Percentiles rank a stretch among this genome's conserved stretches.
These are phyloP conservation scores for Rusavskia elegans DNA, from an alignment of 495 filamentous ascomycete species.

Conservation along the genomic window DNA sequence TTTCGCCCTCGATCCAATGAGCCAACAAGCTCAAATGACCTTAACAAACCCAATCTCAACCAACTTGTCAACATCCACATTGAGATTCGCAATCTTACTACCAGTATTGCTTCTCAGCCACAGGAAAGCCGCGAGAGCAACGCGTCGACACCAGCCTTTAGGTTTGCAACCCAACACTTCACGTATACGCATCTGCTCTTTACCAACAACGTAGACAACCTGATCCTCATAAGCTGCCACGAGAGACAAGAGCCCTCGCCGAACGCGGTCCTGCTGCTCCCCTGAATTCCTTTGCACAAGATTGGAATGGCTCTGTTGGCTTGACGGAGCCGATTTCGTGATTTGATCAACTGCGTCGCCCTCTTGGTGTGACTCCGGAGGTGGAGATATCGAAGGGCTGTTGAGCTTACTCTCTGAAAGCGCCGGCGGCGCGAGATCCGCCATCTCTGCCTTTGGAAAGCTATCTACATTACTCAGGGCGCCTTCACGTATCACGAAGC, in stretches of 20 bases:
- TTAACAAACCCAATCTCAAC: slow-evolving; percentile 61
- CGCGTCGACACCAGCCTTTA: slow-evolving; percentile 12
- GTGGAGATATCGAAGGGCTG: neutral
- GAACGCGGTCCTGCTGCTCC: slow-evolving; percentile 12
- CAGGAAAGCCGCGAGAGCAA: slow-evolving; percentile 40
- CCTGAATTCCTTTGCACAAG: neutral
- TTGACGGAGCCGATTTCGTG: no score
- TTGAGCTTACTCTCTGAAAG: neutral
- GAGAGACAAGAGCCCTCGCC: slow-evolving; percentile 24
- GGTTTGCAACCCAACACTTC: neutral
- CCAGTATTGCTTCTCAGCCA: slow-evolving; percentile 58
- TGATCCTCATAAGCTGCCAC: slow-evolving; percentile 43
- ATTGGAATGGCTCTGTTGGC: no score
- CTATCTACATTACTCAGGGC: slow-evolving; percentile 9
- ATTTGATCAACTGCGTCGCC: no score
- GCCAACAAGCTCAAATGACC: slow-evolving; percentile 30
- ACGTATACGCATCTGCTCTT: slow-evolving; percentile 50
- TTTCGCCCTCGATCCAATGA: no score
- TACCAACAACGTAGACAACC: slow-evolving; percentile 54
- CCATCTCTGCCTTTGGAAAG: neutral
- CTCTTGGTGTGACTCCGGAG: neutral
- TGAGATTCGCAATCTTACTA: slow-evolving; percentile 43
- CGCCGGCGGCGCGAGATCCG: no score
- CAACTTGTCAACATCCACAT: slow-evolving; percentile 41
- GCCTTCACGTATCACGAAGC: slow-evolving; percentile 29